These are phyloP conservation scores for Pichia sp. DNA, from an alignment of 1,139 yeast species.

Conservation along the genomic window DNA sequence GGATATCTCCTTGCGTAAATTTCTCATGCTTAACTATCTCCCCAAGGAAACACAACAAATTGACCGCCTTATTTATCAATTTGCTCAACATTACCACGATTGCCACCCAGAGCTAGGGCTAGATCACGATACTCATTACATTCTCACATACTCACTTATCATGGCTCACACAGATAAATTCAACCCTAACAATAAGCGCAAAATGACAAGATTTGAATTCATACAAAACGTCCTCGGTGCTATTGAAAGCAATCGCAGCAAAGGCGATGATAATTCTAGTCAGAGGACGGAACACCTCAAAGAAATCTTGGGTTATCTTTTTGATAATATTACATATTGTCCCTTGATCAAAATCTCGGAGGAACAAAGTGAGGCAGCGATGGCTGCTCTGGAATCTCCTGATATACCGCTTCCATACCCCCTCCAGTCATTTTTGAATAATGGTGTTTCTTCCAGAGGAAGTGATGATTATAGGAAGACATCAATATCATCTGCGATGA, in stretches of 20 bases:
- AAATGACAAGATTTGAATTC: conserved; percentile 57
- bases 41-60: conserved; percentile 70
- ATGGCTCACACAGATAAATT: conserved; percentile 66
- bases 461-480: conserved; percentile 2
- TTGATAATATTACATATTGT: conserved; percentile 53
- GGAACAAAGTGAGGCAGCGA: conserved; percentile 18
- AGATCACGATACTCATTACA: conserved; percentile 45
- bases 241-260: conserved; percentile 31
- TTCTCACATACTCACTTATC: conserved; percentile 51
- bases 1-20: conserved; percentile 54
- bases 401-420: conserved; percentile 23
- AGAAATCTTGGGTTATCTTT: conserved; percentile 44
- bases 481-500: not conserved
- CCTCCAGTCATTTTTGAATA: conserved; percentile 14
- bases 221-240: conserved; percentile 39
- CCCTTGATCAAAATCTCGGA: conserved; percentile 36
- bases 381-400: conserved; percentile 14
- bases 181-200: conserved; percentile 54
- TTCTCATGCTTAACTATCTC: conserved; percentile 46
- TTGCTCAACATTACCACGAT: conserved; percentile 40
- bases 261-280: not conserved
- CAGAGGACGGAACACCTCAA: conserved; percentile 19
- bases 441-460: not conserved
- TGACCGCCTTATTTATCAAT: conserved; percentile 52
- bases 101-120: conserved; percentile 32